Evolutionary conservation across 163 green algal genomes (phyloP), one percentile per base, ranked within the genome.

Genomic region (Chlorella variabilis): DNA sequence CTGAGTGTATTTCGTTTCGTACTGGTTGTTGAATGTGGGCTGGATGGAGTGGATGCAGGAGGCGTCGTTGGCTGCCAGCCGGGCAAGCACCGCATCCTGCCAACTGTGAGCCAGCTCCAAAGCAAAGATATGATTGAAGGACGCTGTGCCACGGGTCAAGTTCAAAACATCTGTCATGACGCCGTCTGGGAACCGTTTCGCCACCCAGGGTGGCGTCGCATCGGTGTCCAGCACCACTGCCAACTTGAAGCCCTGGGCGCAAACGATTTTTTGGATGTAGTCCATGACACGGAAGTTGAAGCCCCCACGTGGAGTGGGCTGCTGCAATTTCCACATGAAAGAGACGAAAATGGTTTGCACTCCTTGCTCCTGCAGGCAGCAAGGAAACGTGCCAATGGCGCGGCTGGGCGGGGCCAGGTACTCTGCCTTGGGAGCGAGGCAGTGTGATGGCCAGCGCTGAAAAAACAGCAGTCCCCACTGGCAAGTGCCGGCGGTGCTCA

Each of bases 11-110:
- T 67, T 67, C 8, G 59, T 67, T 67, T 67, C n/a, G 18, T 67
- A 67, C 59, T 67, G n/a, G n/a, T 67, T 67, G 59, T 67, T 67
- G 59, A 67, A 67, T 17, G 59, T 67, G 27, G 59, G 59, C 59
- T 36, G 29, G n/a, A 67, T 38, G 59, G 59, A 36, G 29, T 67
- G 59, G 29, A 67, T 38, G 59, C 59, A 67, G 29, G 59, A 67
- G 8, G 59, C n/a, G 29, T 67, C 38, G n/a, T 17, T 18, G 29
- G 59, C 59, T 38, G 59, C 59, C n/a, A 67, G 59, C 27, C 29
- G 59, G 27, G 29, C 59, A 9, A 67, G 59, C 59, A 20, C 59
- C 8, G 59, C 59, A 6, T 67, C 59, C 6, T 67, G 59, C 59
- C 59, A 67, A 7, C 6, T 18, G 17, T 67, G 29, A 17, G 38